Percentiles rank a stretch among this genome's conserved stretches.
These are phyloP conservation scores for Candida manassasensis DNA, from an alignment of 805 yeast species.

Conservation along the genomic window DNA sequence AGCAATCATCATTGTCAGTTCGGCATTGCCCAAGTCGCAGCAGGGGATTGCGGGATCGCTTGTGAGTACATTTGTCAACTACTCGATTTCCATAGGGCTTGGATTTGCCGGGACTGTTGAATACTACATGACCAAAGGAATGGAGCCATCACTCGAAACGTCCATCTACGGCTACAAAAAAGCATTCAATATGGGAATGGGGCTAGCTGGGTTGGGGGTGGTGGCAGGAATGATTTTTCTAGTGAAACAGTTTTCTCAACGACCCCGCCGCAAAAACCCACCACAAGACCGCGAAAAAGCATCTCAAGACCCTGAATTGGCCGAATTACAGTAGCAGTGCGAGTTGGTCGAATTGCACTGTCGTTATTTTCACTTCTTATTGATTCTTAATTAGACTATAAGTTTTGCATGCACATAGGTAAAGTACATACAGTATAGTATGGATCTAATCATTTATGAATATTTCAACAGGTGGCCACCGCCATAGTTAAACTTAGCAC, in stretches of 20 bases:
- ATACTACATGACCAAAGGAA: constrained; percentile 18
- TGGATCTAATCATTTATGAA: no score
- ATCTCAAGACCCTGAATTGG: no score
- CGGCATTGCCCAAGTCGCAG: constrained; percentile 52
- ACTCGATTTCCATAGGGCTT: constrained; percentile 45
- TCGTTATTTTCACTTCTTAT: no score
- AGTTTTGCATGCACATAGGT: no score
- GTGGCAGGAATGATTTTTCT: constrained; percentile 17
- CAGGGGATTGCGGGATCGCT: constrained; percentile 80
- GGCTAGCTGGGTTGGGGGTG: constrained; percentile 29
- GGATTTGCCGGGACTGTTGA: constrained; percentile 34
- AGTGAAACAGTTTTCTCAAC: constrained; percentile 8
- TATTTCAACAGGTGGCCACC: no score
- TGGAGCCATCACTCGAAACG: constrained; percentile 13
- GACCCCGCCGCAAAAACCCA: no score
- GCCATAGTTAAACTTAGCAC: no score
- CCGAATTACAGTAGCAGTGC: no score
- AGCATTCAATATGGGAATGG: constrained; percentile 30
- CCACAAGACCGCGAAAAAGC: no score
- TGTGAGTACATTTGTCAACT: constrained; percentile 65
- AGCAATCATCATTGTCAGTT: constrained; percentile 56
- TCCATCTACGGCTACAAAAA: constrained; percentile 19
- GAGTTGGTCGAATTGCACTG: no score
- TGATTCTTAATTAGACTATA: no score
- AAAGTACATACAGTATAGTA: no score